These are phyloP conservation scores for Pleurotus tuber-regium DNA, from an alignment of 768 basidiomycete species.

Conservation along the genomic window DNA sequence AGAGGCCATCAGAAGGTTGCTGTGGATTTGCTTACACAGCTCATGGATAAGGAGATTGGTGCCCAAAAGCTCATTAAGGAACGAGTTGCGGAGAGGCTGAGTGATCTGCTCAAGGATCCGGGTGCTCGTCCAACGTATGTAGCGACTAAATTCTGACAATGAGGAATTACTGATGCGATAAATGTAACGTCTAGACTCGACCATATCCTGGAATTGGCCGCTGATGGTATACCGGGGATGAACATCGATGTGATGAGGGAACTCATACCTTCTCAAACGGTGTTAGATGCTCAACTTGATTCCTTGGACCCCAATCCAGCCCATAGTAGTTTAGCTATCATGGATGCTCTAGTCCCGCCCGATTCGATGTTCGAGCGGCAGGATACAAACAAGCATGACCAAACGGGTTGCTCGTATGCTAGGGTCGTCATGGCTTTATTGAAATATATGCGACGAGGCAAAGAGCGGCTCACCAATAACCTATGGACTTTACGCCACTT, in stretches of 20 bases:
- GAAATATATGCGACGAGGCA: conserved; percentile 52
- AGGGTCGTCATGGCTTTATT: conserved; percentile 59
- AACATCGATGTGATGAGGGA: conserved; percentile 40
- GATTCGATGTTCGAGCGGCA: conserved; percentile 19
- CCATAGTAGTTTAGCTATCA: conserved; percentile 55
- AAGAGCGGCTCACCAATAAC: conserved; percentile 55
- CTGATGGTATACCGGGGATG: conserved; percentile 33
- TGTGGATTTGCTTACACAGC: conserved; percentile 36
- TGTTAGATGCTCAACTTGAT: conserved; percentile 46
- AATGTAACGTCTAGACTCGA: conserved; percentile 45
- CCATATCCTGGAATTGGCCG: conserved; percentile 38
- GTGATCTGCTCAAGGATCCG: conserved; percentile 25
- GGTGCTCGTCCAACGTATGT: conserved; percentile 34
- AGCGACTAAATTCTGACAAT: no score
- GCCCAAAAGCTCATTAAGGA: conserved; percentile 1
- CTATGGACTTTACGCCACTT: conserved; percentile 72
- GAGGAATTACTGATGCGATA: no score
- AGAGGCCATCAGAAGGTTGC: conserved; percentile 32
- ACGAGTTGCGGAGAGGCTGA: not conserved
- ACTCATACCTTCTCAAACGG: conserved; percentile 47
- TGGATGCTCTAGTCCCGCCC: conserved; percentile 59
- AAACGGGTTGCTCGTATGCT: conserved; percentile 62
- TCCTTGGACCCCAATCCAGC: conserved; percentile 43
- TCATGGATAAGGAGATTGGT: not conserved
- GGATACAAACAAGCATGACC: conserved; percentile 33